phyloP scores from a whole-genome alignment of 805 yeast species.

The Torulaspora maleeae region DNA sequence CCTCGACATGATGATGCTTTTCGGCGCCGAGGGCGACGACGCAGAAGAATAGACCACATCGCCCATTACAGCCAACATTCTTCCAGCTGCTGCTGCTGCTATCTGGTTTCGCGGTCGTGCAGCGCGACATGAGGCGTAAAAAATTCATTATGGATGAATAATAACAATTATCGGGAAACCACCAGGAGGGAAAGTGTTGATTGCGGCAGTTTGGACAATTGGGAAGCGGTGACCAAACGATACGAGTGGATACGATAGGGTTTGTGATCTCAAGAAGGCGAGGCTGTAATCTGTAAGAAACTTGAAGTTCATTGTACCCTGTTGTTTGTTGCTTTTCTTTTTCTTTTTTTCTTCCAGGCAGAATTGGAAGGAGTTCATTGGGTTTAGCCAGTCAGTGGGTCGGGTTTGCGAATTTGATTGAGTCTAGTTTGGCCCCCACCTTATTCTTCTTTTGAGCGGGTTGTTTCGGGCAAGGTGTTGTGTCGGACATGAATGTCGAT shows the following conservation, averaged over 20 bases:
- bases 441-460: no score
- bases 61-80: not conserved
- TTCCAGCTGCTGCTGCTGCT: not conserved
- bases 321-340: not conserved
- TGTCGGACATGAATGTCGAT: constrained; percentile 23
- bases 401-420: not conserved
- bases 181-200: not conserved
- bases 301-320: not conserved
- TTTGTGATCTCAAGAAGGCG: not conserved
- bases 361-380: not conserved
- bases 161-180: not conserved
- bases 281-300: not conserved
- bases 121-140: no score
- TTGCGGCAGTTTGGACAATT: not conserved
- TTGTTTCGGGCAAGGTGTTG: not conserved
- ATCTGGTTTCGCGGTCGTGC: no score
- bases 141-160: no score
- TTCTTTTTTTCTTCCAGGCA: not conserved
- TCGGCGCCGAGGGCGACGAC: constrained; percentile 36
- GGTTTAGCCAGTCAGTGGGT: not conserved
- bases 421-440: no score
- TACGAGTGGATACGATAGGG: not conserved
- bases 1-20: constrained; percentile 37
- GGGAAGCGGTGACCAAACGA: not conserved
- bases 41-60: constrained; percentile 6